A percentile compares a stretch with the other conserved stretches of the same genome.
Conservation (phyloP, 129 eudicot genomes). For the Flaveria robusta region DNA sequence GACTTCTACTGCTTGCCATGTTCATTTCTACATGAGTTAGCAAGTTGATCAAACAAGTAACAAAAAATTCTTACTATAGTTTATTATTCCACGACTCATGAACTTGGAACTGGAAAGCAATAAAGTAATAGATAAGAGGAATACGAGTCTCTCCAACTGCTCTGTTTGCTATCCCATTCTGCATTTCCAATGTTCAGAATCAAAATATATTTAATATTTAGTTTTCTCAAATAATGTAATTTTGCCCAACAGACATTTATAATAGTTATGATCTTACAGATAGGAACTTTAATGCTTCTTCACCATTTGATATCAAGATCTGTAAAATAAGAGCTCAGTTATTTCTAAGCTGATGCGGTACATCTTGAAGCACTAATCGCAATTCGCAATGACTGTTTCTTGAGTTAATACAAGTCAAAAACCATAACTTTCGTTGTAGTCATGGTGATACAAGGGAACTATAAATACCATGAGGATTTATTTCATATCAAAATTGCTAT, state of each 20-base stretch:
- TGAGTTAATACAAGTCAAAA: background rate
- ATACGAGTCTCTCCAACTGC: conserved; percentile 98
- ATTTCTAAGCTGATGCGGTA: background rate
- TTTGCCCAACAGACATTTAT: background rate
- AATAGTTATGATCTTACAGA: conserved; percentile 53
- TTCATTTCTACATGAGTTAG: conserved; percentile 72
- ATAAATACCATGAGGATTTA: background rate
- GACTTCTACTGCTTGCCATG: conserved; percentile 90
- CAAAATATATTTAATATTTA: conserved; percentile 21
- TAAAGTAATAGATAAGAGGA: conserved; percentile 30
- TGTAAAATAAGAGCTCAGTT: conserved; percentile 33
- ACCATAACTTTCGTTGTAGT: conserved; percentile 15
- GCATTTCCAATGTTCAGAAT: conserved; percentile 38
- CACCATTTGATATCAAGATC: conserved; percentile 54
- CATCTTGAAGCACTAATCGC: conserved; percentile 3
- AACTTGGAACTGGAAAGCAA: conserved; percentile 12
- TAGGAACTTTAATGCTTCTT: conserved; percentile 62
- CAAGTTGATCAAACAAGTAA: conserved; percentile 5
- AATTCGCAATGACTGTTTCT: background rate
- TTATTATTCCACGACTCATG: conserved; percentile 7
- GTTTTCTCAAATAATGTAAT: conserved; percentile 20
- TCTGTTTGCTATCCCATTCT: conserved; percentile 84
- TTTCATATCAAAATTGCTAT: conserved; percentile 1
- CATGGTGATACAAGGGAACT: conserved; percentile 8
- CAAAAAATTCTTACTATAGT: background rate